Conservation (phyloP, 2,329 filamentous ascomycete genomes). For the Coniochaeta pulveracea region DNA sequence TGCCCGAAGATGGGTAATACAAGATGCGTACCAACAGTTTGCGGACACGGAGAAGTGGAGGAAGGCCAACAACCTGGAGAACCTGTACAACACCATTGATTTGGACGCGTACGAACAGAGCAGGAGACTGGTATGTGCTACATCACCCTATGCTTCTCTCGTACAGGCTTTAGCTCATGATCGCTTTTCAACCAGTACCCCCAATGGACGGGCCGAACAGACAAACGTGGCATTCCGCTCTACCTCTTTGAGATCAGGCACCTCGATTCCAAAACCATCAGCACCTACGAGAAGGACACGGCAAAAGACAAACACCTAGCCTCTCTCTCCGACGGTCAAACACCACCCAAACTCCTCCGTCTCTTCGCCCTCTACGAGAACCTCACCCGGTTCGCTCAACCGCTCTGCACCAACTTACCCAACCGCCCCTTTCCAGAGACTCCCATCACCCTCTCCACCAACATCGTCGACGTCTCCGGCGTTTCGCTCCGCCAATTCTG, state of each 20-base stretch:
- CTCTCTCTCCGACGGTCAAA: conserved; percentile 54
- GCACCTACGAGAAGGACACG: conserved; percentile 62
- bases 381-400: conserved; percentile 76
- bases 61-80: conserved; percentile 63
- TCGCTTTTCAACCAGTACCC: conserved; percentile 69
- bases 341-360: conserved; percentile 65
- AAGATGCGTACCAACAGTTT: conserved; percentile 75
- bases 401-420: conserved; percentile 65
- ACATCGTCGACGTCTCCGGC: conserved; percentile 85
- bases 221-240: conserved; percentile 78
- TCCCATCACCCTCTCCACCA: conserved; percentile 87
- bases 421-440: conserved; percentile 63
- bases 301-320: conserved; percentile 41
- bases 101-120: conserved; percentile 74
- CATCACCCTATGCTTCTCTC: conserved; percentile 6
- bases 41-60: conserved; percentile 84
- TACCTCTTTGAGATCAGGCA: conserved; percentile 83
- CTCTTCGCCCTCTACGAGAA: conserved; percentile 93
- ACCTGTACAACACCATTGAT: conserved; percentile 79
- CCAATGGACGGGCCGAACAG: conserved; percentile 87
- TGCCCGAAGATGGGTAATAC: conserved; percentile 67
- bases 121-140: conserved; percentile 52
- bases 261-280: conserved; percentile 71
- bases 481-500: conserved; percentile 91
- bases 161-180: conserved; percentile 4